phyloP scores from a whole-genome alignment of 441 rosid species.

The Rhodomyrtus psidioides region DNA sequence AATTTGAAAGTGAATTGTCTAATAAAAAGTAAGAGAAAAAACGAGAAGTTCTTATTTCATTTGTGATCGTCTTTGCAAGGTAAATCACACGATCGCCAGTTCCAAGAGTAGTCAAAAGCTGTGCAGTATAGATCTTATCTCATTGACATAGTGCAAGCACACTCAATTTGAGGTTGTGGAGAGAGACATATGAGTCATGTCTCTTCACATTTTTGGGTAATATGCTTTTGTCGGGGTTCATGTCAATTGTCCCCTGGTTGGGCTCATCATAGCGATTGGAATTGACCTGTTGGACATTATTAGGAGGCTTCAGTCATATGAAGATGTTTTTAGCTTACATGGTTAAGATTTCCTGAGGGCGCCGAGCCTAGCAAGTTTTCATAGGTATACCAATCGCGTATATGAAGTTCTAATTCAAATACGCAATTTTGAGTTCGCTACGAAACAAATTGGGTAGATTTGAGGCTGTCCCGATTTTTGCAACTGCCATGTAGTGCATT shows the following conservation, averaged over 20 bases:
- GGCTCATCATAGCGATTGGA: not conserved
- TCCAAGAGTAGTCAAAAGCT: not conserved
- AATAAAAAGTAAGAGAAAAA: not conserved
- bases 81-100: not conserved
- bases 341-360: not conserved
- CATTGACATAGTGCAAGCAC: not conserved
- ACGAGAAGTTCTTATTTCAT: not conserved
- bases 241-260: not conserved
- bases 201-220: not conserved
- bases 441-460: not conserved
- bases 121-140: not conserved
- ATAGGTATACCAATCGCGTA: not conserved
- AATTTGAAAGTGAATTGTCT: not conserved
- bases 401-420: not conserved
- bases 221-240: not conserved
- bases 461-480: not conserved
- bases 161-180: not conserved
- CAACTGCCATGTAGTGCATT: not conserved
- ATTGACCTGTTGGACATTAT: not conserved
- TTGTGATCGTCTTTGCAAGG: not conserved
- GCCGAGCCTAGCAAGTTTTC: not conserved
- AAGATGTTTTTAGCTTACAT: not conserved
- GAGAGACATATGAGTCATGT: not conserved
- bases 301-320: not conserved
- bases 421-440: not conserved